Conservation (phyloP, 345 rosid genomes). For the Sonneratia alba region DNA sequence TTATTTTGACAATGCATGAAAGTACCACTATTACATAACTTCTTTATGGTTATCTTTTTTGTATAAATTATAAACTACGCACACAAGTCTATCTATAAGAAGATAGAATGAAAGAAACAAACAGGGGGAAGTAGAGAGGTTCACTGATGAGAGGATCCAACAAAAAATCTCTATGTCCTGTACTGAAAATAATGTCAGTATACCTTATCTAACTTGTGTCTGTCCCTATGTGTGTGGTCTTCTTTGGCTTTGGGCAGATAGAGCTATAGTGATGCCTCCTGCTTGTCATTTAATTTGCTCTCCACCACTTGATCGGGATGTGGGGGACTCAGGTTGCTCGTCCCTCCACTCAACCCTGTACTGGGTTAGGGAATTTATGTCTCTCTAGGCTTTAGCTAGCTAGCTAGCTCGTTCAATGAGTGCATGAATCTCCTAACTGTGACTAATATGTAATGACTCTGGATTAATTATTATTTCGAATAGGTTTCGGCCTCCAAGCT, state of each 20-base stretch:
- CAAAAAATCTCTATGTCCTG: too few species aligned
- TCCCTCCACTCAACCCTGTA: background rate
- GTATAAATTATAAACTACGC: too few species aligned
- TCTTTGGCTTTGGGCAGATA: conserved; percentile 3
- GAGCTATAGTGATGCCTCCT: background rate
- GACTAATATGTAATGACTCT: background rate
- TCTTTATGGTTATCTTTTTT: background rate
- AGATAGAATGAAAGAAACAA: too few species aligned
- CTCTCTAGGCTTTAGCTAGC: background rate
- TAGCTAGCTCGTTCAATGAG: background rate
- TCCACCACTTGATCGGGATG: background rate
- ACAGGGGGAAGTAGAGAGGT: too few species aligned
- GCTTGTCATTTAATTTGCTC: background rate
- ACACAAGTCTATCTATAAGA: too few species aligned
- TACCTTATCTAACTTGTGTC: background rate
- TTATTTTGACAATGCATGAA: background rate
- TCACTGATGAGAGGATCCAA: too few species aligned
- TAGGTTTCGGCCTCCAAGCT: conserved; percentile 68
- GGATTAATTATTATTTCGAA: background rate
- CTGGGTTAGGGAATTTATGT: background rate
- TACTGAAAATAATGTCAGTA: too few species aligned
- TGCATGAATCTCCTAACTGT: too few species aligned
- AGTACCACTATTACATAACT: background rate
- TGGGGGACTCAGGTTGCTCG: background rate
- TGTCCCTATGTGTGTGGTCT: background rate